Percentiles rank a stretch among this genome's conserved stretches.
These are phyloP conservation scores for Ophiognomonia clavigignenti-juglandacearum DNA, from an alignment of 2,329 filamentous ascomycete genomes.

Conservation along the genomic window DNA sequence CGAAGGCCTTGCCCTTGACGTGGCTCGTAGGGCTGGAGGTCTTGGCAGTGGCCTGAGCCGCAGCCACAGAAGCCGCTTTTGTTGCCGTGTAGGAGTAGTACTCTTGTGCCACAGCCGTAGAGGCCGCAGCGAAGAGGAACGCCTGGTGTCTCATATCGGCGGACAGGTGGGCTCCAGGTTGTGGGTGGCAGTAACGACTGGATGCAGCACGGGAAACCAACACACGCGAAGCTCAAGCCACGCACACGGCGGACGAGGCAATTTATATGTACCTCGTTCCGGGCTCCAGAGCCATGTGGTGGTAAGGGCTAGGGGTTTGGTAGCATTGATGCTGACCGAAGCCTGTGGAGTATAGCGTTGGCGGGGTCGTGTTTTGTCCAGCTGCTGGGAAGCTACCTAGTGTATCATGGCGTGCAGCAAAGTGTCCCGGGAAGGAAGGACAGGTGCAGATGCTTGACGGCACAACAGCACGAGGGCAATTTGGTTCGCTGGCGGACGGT, in stretches of 20 bases:
- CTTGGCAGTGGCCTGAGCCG: slow-evolving; percentile 55
- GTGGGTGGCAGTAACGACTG: not conserved
- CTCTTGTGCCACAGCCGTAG: slow-evolving; percentile 21
- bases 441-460: not conserved
- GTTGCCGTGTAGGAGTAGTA: slow-evolving; percentile 49
- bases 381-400: too few relatives aligned
- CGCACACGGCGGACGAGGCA: not conserved
- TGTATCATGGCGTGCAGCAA: not conserved
- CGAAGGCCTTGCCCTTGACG: slow-evolving; percentile 67
- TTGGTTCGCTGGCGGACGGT: slow-evolving; percentile 6
- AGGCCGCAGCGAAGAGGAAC: slow-evolving; percentile 12
- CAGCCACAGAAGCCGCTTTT: slow-evolving; percentile 42
- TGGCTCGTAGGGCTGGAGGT: slow-evolving; percentile 56
- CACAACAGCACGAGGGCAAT: slow-evolving; percentile 2
- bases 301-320: not conserved
- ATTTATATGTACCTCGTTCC: not conserved
- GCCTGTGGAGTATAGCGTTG: not conserved
- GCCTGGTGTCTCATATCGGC: slow-evolving; percentile 9
- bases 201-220: not conserved
- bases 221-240: not conserved
- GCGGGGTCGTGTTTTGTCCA: not conserved
- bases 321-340: not conserved
- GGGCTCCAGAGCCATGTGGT: not conserved
- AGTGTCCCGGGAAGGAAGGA: not conserved
- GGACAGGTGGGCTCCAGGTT: not conserved